These are phyloP conservation scores for Euphrasia arctica DNA, from an alignment of 305 asterid species.

Conservation along the genomic window DNA sequence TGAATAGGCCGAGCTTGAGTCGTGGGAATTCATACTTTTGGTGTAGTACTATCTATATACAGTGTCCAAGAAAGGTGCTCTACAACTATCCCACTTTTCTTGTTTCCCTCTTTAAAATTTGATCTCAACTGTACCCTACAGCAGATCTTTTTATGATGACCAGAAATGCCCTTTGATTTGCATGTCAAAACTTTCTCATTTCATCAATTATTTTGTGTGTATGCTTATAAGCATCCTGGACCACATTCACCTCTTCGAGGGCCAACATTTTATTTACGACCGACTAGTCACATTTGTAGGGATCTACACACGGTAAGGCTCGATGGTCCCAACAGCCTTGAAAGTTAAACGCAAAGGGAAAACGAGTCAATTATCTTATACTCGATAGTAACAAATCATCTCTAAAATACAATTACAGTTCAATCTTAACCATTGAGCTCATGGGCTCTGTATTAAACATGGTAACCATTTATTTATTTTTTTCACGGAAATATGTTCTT, in stretches of 20 bases:
- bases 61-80: neutral
- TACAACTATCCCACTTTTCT: conserved; percentile 9
- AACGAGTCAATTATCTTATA: too few species aligned
- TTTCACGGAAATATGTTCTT: too few species aligned
- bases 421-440: too few species aligned
- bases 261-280: neutral
- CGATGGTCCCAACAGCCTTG: too few species aligned
- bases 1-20: conserved; percentile 6
- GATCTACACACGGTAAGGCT: too few species aligned
- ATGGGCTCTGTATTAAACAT: too few species aligned
- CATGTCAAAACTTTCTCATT: neutral
- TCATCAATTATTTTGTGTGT: neutral
- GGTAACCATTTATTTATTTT: too few species aligned
- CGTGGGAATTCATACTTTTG: conserved; percentile 8
- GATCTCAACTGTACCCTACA: conserved; percentile 29
- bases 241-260: neutral
- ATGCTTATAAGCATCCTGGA: neutral
- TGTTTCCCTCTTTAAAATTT: neutral
- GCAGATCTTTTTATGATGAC: conserved; percentile 27
- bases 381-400: too few species aligned
- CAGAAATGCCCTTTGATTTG: conserved; percentile 25
- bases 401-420: too few species aligned
- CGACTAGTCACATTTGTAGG: neutral
- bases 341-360: too few species aligned
- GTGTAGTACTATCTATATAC: neutral